Percentiles rank a stretch among this genome's conserved stretches.
phyloP scores from a whole-genome alignment of 148 eudicot genomes.

The Cornus florida region DNA sequence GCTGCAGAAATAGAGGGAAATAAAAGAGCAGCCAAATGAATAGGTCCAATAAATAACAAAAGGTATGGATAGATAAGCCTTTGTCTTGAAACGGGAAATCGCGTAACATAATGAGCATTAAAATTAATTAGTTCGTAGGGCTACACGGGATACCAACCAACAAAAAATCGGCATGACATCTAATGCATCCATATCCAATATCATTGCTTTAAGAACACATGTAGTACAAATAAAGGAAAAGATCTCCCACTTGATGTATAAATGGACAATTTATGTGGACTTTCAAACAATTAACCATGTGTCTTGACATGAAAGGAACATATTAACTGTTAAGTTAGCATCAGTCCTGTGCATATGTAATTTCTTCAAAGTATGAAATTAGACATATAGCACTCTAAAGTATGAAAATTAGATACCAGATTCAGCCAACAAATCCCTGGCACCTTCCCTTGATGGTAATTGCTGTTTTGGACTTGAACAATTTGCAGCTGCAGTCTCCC shows the following conservation, averaged over 20 bases:
- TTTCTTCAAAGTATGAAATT: neutral
- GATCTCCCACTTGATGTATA: neutral
- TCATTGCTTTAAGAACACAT: neutral
- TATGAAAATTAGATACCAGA: constrained; percentile 36
- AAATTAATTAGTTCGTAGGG: neutral
- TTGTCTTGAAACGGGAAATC: neutral
- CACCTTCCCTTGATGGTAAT: constrained; percentile 40
- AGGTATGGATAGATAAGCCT: neutral
- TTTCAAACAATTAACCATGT: neutral
- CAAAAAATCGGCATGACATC: neutral
- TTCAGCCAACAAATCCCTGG: constrained; percentile 42
- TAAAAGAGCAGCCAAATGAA: neutral
- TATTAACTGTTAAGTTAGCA: too few relatives aligned
- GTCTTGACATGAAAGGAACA: neutral
- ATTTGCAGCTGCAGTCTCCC: constrained; percentile 35
- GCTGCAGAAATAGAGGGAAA: constrained; percentile 25
- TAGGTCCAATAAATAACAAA: neutral
- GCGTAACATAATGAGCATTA: neutral
- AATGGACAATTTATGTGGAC: neutral
- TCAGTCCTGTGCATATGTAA: neutral
- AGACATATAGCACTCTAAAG: neutral
- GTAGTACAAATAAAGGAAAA: neutral
- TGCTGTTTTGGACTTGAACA: constrained; percentile 42
- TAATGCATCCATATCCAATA: neutral
- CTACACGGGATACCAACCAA: neutral